Evolutionary conservation across 768 basidiomycete species (phyloP), one percentile per base, ranked within the genome.

Genomic region (Agaricus sinodeliciosus): DNA sequence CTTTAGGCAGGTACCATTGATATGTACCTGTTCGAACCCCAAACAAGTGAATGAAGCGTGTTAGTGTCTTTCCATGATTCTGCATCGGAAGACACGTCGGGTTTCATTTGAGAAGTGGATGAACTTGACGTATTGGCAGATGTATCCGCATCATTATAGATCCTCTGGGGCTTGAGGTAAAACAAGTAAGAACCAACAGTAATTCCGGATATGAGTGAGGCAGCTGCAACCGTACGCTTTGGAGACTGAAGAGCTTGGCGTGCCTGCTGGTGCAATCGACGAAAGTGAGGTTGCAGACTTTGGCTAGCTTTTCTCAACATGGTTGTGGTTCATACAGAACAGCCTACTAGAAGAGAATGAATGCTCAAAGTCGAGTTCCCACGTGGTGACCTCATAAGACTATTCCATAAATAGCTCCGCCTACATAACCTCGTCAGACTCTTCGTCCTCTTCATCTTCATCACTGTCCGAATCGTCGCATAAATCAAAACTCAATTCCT

Each of bases 21-120:
- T 36, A 63, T 74, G 58, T 62, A 85, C 87, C 67, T 79, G 60
- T 89, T 90, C 16, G 86, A 86, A 36, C 88, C 87, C 87, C 88
- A 90, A 0, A 81, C 80, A 9, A 87, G 62, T 2, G 79, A 72
- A 48, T 68, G 67, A 44, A 87, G 62, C 27, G 62, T 62, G 18
- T 68, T 62, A 12, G 63, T 57, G 46, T 68, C 65, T 43, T 55
- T 51, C 52, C 52, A 54, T 13, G 34, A 4, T 15, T 47, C 41
- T 13, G 28, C 45, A 13, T 54, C 45, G 34, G 37, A 28, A 49
- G 22, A 60, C 54, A 48, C 50, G 51, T 54, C 41, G 61, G 56
- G 56, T 36, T 49, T 58, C 27, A 15, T 47, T n/a, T 28, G 11
- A 19, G 19, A 49, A 51, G 49, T 44, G 19, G 51, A 55, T 9